A percentile compares a stretch with the other conserved stretches of the same genome.
Conservation (phyloP, 169 alveolate species). For the Plasmodium reichenowi region DNA sequence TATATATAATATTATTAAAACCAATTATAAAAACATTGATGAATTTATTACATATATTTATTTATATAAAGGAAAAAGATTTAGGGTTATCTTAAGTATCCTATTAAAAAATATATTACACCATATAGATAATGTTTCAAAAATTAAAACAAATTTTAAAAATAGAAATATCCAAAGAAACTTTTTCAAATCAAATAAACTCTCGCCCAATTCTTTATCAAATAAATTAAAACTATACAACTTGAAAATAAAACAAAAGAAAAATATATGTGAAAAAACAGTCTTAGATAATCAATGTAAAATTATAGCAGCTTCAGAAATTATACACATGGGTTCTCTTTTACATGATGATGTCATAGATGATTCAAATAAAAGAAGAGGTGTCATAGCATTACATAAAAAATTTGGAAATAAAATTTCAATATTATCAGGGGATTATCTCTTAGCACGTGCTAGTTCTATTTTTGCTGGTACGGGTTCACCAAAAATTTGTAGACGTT, state of each 20-base stretch:
- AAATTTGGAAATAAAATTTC: slow-evolving; percentile 84
- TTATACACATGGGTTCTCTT: slow-evolving; percentile 87
- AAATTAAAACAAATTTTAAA: slow-evolving; percentile 32
- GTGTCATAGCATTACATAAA: slow-evolving; percentile 81
- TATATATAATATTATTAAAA: slow-evolving; percentile 64
- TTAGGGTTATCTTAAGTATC: slow-evolving; percentile 60
- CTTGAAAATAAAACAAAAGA: not conserved
- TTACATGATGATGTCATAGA: slow-evolving; percentile 90
- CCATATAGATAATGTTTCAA: slow-evolving; percentile 29
- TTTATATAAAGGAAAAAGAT: slow-evolving; percentile 52
- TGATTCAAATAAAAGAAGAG: slow-evolving; percentile 84
- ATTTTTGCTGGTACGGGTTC: slow-evolving; percentile 78
- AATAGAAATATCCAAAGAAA: slow-evolving; percentile 36
- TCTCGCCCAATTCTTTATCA: not conserved
- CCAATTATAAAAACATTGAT: slow-evolving; percentile 62
- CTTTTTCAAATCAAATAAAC: slow-evolving; percentile 14
- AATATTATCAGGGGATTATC: slow-evolving; percentile 85
- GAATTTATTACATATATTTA: slow-evolving; percentile 73
- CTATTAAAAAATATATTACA: slow-evolving; percentile 40
- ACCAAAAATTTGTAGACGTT: slow-evolving; percentile 66
- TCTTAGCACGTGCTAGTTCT: slow-evolving; percentile 79
- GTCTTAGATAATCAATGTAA: slow-evolving; percentile 44
- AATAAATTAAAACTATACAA: slow-evolving; percentile 1
- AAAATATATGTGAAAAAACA: slow-evolving; percentile 30
- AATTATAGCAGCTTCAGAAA: slow-evolving; percentile 83